These are phyloP conservation scores for Rachicladosporium sp. DNA, from an alignment of 2,329 filamentous ascomycete species.

Conservation along the genomic window DNA sequence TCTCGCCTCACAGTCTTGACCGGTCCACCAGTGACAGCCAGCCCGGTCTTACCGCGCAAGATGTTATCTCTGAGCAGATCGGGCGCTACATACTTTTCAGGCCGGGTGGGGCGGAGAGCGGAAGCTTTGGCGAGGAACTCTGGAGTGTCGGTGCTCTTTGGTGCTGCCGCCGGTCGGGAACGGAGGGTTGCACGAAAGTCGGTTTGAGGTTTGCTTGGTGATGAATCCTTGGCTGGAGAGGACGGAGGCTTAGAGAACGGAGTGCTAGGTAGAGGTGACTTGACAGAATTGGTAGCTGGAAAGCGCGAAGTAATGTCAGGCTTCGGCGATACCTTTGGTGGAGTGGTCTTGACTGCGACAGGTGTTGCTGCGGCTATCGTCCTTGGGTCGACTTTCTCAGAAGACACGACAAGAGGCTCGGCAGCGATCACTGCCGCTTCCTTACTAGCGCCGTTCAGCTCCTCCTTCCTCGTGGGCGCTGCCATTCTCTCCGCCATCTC, in stretches of 20 bases:
- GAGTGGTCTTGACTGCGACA: no score
- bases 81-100: conserved; percentile 80
- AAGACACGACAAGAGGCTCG: no score
- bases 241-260: no score
- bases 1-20: conserved; percentile 70
- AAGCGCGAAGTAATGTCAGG: no score
- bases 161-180: conserved; percentile 39
- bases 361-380: no score
- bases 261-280: no score
- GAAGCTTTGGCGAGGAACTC: conserved; percentile 87
- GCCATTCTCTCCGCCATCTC: conserved; percentile 4
- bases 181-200: conserved; percentile 73
- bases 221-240: no score
- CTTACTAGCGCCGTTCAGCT: background rate
- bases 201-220: conserved; percentile 40
- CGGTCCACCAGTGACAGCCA: conserved; percentile 70
- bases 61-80: conserved; percentile 87
- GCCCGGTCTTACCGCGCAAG: conserved; percentile 65
- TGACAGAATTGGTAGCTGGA: no score
- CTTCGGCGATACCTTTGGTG: no score
- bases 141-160: conserved; percentile 36
- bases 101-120: conserved; percentile 70
- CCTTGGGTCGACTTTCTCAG: no score
- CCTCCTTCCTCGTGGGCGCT: conserved; percentile 2
- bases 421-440: no score